Conservation (phyloP, 2,329 filamentous ascomycete species). For the Dactylellina parvicollis region DNA sequence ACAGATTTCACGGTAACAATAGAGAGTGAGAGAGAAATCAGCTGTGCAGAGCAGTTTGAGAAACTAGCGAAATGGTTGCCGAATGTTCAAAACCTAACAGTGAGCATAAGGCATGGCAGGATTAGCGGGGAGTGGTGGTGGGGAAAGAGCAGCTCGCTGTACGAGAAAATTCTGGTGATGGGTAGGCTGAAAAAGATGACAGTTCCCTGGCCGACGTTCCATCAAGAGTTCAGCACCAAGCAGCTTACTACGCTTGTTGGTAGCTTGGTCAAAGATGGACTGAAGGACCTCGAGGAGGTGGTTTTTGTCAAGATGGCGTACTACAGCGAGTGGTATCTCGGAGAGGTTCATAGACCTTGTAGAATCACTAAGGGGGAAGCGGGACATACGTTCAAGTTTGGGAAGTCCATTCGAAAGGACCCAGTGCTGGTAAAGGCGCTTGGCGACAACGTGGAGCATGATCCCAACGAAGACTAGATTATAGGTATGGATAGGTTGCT, state of each 20-base stretch:
- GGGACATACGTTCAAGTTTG: not conserved
- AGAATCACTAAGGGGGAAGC: not conserved
- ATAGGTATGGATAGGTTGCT: too few species aligned
- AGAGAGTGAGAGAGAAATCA: not conserved
- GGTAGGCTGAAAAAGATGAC: not conserved
- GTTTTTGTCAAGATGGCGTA: not conserved
- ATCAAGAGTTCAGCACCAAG: not conserved
- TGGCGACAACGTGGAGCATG: not conserved
- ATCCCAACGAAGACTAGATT: too few species aligned
- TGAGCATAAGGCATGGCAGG: not conserved
- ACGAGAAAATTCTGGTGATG: not conserved
- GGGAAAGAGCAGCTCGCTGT: not conserved
- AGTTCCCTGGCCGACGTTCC: not conserved
- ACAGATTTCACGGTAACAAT: not conserved
- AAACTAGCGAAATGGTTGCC: not conserved
- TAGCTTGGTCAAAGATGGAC: not conserved
- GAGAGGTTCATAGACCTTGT: not conserved
- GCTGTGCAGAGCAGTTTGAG: not conserved
- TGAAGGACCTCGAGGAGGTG: not conserved
- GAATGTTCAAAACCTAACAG: not conserved
- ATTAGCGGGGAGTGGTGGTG: not conserved
- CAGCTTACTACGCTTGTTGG: not conserved
- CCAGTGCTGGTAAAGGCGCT: not conserved
- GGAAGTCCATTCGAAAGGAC: not conserved
- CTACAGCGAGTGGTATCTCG: not conserved